These are phyloP conservation scores for Emericellopsis atlantica DNA, from an alignment of 2,329 filamentous ascomycete species.

Conservation along the genomic window DNA sequence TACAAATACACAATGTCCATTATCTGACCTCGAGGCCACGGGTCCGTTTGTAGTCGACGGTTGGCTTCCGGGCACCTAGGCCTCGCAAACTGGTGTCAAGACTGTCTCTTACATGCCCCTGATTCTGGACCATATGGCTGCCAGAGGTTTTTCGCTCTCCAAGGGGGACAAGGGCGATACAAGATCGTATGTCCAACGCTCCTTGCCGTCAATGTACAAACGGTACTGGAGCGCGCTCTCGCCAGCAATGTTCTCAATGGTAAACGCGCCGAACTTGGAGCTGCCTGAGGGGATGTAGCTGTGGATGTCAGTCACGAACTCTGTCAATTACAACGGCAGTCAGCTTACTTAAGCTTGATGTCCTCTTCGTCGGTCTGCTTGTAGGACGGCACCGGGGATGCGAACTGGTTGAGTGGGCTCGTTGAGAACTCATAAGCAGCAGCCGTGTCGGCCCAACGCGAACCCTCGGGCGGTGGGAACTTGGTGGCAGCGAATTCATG, in stretches of 20 bases:
- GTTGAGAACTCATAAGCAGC: constrained; percentile 85
- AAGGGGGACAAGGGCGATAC: constrained; percentile 19
- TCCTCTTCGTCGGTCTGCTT: constrained; percentile 70
- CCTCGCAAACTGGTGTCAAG: neutral
- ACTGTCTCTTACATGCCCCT: neutral
- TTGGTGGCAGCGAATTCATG: constrained; percentile 93
- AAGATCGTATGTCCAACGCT: constrained; percentile 58
- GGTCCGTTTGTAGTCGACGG: no score
- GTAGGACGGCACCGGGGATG: constrained; percentile 75
- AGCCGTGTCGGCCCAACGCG: constrained; percentile 48
- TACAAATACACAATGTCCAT: no score
- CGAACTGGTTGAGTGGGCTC: constrained; percentile 88
- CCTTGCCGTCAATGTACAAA: constrained; percentile 69
- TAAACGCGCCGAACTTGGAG: constrained; percentile 65
- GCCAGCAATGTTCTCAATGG: constrained; percentile 56
- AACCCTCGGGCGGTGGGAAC: constrained; percentile 48
- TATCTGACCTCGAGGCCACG: no score
- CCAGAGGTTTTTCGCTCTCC: constrained; percentile 1
- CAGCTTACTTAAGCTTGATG: constrained; percentile 65
- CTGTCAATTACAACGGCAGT: neutral
- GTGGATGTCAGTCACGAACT: neutral
- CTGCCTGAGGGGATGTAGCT: constrained; percentile 64
- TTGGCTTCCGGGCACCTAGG: neutral
- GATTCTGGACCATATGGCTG: constrained; percentile 3
- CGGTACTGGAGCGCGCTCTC: constrained; percentile 66